A percentile compares a stretch with the other conserved stretches of the same genome.
These are phyloP conservation scores for Priceomyces carsonii DNA, from an alignment of 805 yeast genomes.

Conservation along the genomic window DNA sequence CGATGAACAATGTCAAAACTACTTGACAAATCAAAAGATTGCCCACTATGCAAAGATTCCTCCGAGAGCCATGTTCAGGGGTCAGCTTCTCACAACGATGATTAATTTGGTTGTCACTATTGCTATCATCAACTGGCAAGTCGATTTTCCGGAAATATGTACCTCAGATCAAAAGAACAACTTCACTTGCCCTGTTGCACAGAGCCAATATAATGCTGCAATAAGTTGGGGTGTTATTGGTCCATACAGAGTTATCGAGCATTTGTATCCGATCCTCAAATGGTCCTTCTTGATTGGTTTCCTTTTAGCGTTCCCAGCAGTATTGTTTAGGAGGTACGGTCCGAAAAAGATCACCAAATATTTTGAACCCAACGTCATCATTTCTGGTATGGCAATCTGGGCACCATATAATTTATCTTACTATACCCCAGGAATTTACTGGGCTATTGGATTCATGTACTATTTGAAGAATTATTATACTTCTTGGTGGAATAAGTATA, in stretches of 20 bases:
- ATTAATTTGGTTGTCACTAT: constrained; percentile 43
- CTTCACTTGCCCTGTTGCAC: constrained; percentile 42
- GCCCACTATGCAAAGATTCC: constrained; percentile 42
- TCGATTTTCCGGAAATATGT: constrained; percentile 35
- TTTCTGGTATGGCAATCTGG: constrained; percentile 47
- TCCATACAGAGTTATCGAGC: constrained; percentile 34
- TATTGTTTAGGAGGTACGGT: constrained; percentile 34
- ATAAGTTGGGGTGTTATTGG: constrained; percentile 46
- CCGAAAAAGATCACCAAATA: constrained; percentile 43
- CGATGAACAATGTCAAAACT: constrained; percentile 32
- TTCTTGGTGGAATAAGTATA: constrained; percentile 48
- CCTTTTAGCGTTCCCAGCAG: constrained; percentile 25
- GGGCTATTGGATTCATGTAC: constrained; percentile 38
- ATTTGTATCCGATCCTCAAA: constrained; percentile 44
- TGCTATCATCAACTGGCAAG: constrained; percentile 46
- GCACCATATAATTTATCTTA: constrained; percentile 65
- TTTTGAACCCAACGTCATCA: constrained; percentile 29
- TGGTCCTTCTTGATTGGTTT: constrained; percentile 57
- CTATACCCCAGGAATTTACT: constrained; percentile 58
- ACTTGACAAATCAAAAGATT: constrained; percentile 30
- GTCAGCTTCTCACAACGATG: constrained; percentile 35
- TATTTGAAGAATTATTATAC: constrained; percentile 40
- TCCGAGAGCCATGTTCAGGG: constrained; percentile 41
- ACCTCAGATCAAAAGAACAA: constrained; percentile 18
- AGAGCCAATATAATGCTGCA: constrained; percentile 43